phyloP scores from a whole-genome alignment of 768 basidiomycete species.

The Hysterangium stoloniferum region DNA sequence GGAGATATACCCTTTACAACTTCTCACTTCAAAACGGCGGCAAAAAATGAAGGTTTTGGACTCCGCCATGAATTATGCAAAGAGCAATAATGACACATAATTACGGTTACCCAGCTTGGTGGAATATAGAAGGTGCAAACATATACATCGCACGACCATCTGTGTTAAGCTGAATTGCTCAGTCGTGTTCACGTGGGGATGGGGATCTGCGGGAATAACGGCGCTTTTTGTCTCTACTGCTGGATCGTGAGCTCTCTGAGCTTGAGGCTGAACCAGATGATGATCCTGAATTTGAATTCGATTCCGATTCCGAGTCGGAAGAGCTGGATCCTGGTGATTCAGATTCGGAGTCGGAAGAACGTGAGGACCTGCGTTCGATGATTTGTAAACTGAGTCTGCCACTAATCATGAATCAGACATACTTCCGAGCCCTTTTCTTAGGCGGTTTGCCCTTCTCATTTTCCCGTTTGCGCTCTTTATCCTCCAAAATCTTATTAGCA shows the following conservation, averaged over 20 bases:
- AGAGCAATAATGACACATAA: no score
- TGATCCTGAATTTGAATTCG: conserved; percentile 36
- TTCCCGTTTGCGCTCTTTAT: conserved; percentile 14
- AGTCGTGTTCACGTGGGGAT: conserved; percentile 11
- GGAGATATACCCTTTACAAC: no score
- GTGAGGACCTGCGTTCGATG: conserved; percentile 21
- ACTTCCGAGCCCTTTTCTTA: conserved; percentile 20
- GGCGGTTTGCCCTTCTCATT: conserved; percentile 68
- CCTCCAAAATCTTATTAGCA: conserved; percentile 79
- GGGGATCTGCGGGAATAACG: conserved; percentile 22
- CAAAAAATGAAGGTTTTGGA: no score
- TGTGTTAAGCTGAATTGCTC: neutral
- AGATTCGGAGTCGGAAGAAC: conserved; percentile 31
- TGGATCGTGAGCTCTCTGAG: conserved; percentile 28
- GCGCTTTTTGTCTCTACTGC: conserved; percentile 28
- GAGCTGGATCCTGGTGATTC: conserved; percentile 29
- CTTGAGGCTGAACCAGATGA: conserved; percentile 32
- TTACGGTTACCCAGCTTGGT: no score
- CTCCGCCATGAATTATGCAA: no score
- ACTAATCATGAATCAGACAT: neutral
- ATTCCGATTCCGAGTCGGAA: conserved; percentile 21
- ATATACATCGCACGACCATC: no score
- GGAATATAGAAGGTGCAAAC: neutral
- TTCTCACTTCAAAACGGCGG: no score
- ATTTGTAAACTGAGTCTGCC: neutral